Evolutionary conservation across 148 eudicot genomes (phyloP), one percentile per base, ranked within the genome.

Genomic region (Rhododendron ferrugineum): DNA sequence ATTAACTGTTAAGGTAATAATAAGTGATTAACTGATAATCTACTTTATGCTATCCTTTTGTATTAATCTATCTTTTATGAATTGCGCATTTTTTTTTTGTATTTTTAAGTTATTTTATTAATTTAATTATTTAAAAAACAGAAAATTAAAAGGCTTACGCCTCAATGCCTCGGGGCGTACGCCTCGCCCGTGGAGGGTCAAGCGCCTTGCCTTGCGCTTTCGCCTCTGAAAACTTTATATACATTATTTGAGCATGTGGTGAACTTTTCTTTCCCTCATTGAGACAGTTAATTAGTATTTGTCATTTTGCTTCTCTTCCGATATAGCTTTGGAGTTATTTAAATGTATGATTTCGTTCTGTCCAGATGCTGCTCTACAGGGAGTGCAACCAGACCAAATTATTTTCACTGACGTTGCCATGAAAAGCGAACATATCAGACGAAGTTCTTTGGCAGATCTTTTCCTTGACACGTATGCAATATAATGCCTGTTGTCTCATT

Each of bases 371-470:
- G 98, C 94, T 88, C 93, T 96, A 40, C 92, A 92, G 90, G 99
- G 99, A 84, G 96, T 97, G 90, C 98, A 91, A 82, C 95, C 91
- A 11, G 94, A 95, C 87, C 98, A 94, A 88, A 97, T 97, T 84
- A 97, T 97, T 82, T 97, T 97, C 89, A 97, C 99, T n/a, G 98
- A 97, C 88, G 98, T 95, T 90, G 99, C 98, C 14, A 92, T 92
- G 93, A 97, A 97, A 90, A 90, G 89, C 37, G 99, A 97, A 87
- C 99, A 97, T 84, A 97, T 97, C 60, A 94, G 94, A 85, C 94
- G 99, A 81, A 93, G 98, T 90, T 80, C 94, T 84, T 90, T 97
- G 88, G 99, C 99, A 0, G 99, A 97, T 91, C 92, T 97, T 36
- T 97, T 89, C 89, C 98, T 97, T 84, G 99, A 97, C 92, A 94